phyloP scores from a whole-genome alignment of 2,329 filamentous ascomycete species.

The Zymoseptoria brevis region DNA sequence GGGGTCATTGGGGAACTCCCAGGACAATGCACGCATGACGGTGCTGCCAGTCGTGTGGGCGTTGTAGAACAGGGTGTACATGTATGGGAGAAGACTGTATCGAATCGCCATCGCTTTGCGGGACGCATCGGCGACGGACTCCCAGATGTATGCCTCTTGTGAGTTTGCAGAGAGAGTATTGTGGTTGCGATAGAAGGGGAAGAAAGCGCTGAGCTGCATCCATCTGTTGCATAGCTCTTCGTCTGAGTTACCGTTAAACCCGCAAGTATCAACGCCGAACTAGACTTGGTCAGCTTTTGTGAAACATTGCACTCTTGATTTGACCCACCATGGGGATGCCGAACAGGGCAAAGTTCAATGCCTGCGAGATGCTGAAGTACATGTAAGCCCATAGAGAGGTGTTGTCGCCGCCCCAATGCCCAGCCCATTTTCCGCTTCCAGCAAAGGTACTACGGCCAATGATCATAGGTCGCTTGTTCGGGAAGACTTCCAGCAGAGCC shows the following conservation, averaged over 20 bases:
- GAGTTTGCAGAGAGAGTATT: slow-evolving; percentile 53
- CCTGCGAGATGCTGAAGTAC: slow-evolving; percentile 70
- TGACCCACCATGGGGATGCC: slow-evolving; percentile 58
- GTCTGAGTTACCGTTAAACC: slow-evolving; percentile 60
- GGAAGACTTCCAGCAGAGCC: slow-evolving; percentile 56
- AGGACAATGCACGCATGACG: slow-evolving; percentile 64
- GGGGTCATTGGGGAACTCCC: slow-evolving; percentile 68
- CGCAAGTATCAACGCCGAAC: slow-evolving; percentile 63
- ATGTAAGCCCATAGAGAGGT: slow-evolving; percentile 68
- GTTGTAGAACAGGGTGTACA: slow-evolving; percentile 65
- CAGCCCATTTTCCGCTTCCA: slow-evolving; percentile 65
- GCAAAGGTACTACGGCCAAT: slow-evolving; percentile 77
- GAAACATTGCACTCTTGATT: background rate
- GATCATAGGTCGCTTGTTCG: slow-evolving; percentile 69
- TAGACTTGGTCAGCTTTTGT: slow-evolving; percentile 4
- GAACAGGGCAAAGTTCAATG: slow-evolving; percentile 64
- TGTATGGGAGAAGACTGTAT: slow-evolving; percentile 63
- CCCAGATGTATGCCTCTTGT: slow-evolving; percentile 68
- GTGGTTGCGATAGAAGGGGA: slow-evolving; percentile 73
- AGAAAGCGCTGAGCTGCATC: slow-evolving; percentile 67
- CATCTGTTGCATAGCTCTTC: slow-evolving; percentile 65
- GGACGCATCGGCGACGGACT: slow-evolving; percentile 56
- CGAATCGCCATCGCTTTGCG: slow-evolving; percentile 61
- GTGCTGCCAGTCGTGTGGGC: slow-evolving; percentile 60
- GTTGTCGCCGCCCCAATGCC: slow-evolving; percentile 70